A percentile compares a stretch with the other conserved stretches of the same genome.
Conservation (phyloP, 768 basidiomycete species). For the Lactarius evosmus region DNA sequence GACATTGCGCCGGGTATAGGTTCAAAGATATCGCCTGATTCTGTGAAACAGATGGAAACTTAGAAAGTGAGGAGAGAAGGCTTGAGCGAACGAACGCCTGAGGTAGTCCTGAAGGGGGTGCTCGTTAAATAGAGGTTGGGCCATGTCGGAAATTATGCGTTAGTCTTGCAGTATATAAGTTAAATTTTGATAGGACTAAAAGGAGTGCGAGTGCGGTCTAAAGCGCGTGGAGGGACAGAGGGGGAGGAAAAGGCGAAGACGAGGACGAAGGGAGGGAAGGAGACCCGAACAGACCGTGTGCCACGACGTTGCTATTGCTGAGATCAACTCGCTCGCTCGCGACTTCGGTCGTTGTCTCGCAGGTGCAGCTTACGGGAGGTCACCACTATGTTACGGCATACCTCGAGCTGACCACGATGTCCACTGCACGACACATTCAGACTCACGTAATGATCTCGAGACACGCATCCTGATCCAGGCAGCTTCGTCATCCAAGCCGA, state of each 20-base stretch:
- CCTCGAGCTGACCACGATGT: too few species aligned
- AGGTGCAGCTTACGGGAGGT: too few species aligned
- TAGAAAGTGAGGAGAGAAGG: not conserved
- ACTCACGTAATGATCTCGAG: not conserved
- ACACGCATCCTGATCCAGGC: too few species aligned
- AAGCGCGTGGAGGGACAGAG: not conserved
- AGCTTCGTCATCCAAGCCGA: not conserved
- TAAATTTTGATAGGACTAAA: slow-evolving; percentile 11
- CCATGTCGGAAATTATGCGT: slow-evolving; percentile 19
- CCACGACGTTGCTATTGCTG: not conserved
- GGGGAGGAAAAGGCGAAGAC: not conserved
- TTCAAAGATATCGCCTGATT: slow-evolving; percentile 27
- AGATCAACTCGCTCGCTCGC: too few species aligned
- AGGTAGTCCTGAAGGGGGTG: slow-evolving; percentile 28
- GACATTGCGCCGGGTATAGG: slow-evolving; percentile 27
- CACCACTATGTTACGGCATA: too few species aligned
- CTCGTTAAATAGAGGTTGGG: slow-evolving; percentile 27
- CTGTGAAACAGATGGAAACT: slow-evolving; percentile 3
- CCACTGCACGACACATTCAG: not conserved
- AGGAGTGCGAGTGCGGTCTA: slow-evolving; percentile 5
- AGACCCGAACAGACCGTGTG: not conserved
- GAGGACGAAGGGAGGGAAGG: not conserved
- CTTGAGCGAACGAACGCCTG: slow-evolving; percentile 16
- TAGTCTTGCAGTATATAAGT: slow-evolving; percentile 11
- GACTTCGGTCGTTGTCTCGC: too few species aligned